Evolutionary conservation across 352 stramenopile genomes (phyloP).

Genomic region (Bremia lactucae): DNA sequence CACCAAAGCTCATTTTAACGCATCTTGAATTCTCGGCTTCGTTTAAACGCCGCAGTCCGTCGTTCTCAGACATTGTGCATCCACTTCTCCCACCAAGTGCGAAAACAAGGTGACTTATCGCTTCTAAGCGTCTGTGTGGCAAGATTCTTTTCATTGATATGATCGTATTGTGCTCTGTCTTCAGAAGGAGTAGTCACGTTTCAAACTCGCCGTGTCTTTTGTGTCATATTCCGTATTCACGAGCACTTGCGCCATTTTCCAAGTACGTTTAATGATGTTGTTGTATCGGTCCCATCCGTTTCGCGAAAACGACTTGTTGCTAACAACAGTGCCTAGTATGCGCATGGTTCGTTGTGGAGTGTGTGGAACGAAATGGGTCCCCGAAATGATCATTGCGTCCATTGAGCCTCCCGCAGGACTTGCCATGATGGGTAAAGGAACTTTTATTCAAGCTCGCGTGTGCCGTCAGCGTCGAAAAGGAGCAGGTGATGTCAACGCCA

Average conservation of each 20-base stretch:
- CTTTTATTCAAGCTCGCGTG: constrained; percentile 93
- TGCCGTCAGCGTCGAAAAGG: constrained; percentile 88
- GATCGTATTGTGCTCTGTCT: background rate
- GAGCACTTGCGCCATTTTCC: constrained; percentile 90
- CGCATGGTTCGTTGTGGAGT: constrained; percentile 93
- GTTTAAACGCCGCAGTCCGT: constrained; percentile 34
- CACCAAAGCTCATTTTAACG: constrained; percentile 23
- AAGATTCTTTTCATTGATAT: background rate
- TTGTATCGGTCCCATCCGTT: no score
- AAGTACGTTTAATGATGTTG: no score
- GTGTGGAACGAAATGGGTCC: constrained; percentile 97
- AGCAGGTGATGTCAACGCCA: constrained; percentile 90
- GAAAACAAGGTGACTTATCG: constrained; percentile 24
- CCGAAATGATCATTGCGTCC: constrained; percentile 89
- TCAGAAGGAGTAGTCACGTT: constrained; percentile 30
- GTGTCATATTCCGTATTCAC: constrained; percentile 95
- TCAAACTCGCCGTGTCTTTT: constrained; percentile 84
- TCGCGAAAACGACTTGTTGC: no score
- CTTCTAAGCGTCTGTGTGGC: background rate
- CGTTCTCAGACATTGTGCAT: constrained; percentile 24
- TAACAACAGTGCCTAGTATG: no score
- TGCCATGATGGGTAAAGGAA: constrained; percentile 84
- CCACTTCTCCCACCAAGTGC: constrained; percentile 15
- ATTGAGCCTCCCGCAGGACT: constrained; percentile 77
- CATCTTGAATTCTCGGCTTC: constrained; percentile 25